phyloP scores from a whole-genome alignment of 2,329 filamentous ascomycete species.

The Celoporthe dispersa region DNA sequence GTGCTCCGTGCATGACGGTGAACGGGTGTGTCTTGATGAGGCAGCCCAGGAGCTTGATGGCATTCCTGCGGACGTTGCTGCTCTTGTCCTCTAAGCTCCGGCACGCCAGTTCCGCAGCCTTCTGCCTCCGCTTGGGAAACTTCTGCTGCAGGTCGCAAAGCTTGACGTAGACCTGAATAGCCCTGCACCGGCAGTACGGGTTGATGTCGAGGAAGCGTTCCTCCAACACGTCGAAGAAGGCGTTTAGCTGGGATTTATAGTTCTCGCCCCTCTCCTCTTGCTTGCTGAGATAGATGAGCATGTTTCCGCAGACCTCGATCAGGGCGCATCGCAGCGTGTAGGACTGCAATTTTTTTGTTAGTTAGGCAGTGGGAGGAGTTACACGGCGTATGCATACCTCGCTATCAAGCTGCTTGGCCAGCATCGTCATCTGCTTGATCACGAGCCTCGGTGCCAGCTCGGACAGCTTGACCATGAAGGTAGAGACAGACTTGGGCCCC shows the following conservation, averaged over 20 bases:
- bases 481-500: constrained; percentile 93
- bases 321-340: constrained; percentile 92
- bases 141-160: constrained; percentile 95
- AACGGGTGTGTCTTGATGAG: constrained; percentile 95
- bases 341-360: constrained; percentile 58
- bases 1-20: constrained; percentile 85
- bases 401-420: constrained; percentile 94
- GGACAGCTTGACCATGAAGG: constrained; percentile 90
- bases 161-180: constrained; percentile 90
- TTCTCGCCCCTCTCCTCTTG: constrained; percentile 91
- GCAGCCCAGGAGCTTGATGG: constrained; percentile 87
- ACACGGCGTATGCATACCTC: constrained; percentile 60
- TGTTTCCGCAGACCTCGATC: constrained; percentile 96
- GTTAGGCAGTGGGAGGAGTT: too few species aligned
- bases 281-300: constrained; percentile 87
- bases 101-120: constrained; percentile 82
- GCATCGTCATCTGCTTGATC: constrained; percentile 95
- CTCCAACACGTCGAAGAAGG: constrained; percentile 95
- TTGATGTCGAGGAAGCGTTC: constrained; percentile 96
- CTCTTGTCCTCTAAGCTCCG: constrained; percentile 96
- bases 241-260: constrained; percentile 91
- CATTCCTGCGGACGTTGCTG: constrained; percentile 93
- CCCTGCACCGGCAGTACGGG: constrained; percentile 89
- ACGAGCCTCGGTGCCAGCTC: constrained; percentile 89
- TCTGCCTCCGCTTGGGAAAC: constrained; percentile 89